Conservation (phyloP, 1,284 basidiomycete species). For the Sanghuangporus weigelae region DNA sequence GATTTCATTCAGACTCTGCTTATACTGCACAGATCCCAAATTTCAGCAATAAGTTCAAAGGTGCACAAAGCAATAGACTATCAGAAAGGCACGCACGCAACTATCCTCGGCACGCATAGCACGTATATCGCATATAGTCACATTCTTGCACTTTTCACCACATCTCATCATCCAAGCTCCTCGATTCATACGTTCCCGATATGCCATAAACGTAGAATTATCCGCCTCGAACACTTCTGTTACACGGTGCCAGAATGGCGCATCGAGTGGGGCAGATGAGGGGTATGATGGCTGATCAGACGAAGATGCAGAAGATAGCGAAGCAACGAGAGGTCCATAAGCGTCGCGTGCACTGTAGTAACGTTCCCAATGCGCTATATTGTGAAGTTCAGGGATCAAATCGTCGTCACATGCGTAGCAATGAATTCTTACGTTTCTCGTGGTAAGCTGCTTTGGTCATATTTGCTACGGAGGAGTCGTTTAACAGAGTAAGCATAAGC, state of each 20-base stretch:
- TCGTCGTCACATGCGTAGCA: not conserved
- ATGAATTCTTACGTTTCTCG: slow-evolving; percentile 26
- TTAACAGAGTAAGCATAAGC: not conserved
- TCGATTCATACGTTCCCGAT: slow-evolving; percentile 37
- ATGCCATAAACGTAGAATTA: slow-evolving; percentile 42
- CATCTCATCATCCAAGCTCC: slow-evolving; percentile 34
- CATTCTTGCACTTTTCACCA: slow-evolving; percentile 37
- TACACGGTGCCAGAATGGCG: slow-evolving; percentile 57
- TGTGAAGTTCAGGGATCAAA: slow-evolving; percentile 19
- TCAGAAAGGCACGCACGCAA: slow-evolving; percentile 35
- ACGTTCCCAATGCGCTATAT: slow-evolving; percentile 44
- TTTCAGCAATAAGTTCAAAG: not conserved
- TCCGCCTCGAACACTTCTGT: slow-evolving; percentile 50
- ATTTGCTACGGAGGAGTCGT: slow-evolving; percentile 25
- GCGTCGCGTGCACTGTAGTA: slow-evolving; percentile 52
- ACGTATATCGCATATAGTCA: slow-evolving; percentile 43
- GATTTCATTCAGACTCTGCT: slow-evolving; percentile 12
- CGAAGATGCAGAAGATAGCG: slow-evolving; percentile 16
- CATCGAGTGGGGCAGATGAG: slow-evolving; percentile 28
- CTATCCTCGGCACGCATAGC: slow-evolving; percentile 43
- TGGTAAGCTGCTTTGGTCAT: slow-evolving; percentile 35
- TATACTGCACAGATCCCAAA: not conserved
- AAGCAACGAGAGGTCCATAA: slow-evolving; percentile 42
- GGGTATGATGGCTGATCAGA: slow-evolving; percentile 5
- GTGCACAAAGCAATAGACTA: not conserved